Conservation (phyloP, 1,284 basidiomycete species). For the Porogramme epimiltina region DNA sequence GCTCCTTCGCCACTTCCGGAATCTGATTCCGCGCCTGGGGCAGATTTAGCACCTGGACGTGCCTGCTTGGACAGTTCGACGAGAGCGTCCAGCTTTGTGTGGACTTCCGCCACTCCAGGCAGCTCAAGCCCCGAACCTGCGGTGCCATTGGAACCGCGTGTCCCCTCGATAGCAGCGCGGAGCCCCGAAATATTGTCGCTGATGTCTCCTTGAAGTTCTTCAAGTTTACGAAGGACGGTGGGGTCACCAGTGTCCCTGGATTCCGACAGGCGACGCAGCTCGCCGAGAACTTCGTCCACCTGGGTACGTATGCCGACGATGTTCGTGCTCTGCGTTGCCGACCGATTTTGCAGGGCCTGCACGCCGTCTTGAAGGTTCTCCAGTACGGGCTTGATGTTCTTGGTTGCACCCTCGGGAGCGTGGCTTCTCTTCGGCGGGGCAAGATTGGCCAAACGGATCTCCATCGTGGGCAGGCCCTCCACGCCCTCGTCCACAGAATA, state of each 20-base stretch:
- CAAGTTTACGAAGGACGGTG: slow-evolving; percentile 23
- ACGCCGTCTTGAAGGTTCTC: slow-evolving; percentile 21
- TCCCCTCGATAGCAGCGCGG: slow-evolving; percentile 14
- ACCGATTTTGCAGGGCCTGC: slow-evolving; percentile 20
- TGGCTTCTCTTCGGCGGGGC: not conserved
- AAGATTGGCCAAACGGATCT: not conserved
- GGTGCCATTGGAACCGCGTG: not conserved
- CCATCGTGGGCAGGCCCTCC: no score
- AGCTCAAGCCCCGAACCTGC: not conserved
- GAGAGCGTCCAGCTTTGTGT: slow-evolving; percentile 30
- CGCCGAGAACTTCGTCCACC: slow-evolving; percentile 26
- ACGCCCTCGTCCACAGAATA: slow-evolving; percentile 24
- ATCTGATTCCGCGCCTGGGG: no score
- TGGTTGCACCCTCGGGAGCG: not conserved
- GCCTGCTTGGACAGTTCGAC: slow-evolving; percentile 21
- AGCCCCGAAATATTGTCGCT: slow-evolving; percentile 22
- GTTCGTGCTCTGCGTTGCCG: slow-evolving; percentile 17
- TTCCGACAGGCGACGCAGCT: slow-evolving; percentile 15
- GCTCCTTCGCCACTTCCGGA: no score
- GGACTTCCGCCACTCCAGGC: slow-evolving; percentile 16
- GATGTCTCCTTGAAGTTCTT: slow-evolving; percentile 23
- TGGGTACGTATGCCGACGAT: slow-evolving; percentile 25
- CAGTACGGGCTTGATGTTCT: not conserved
- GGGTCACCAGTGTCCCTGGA: not conserved
- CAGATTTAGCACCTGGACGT: no score